A percentile compares a stretch with the other conserved stretches of the same genome.
These are phyloP conservation scores for Diospyros lotus DNA, from an alignment of 148 eudicot species.

Conservation along the genomic window DNA sequence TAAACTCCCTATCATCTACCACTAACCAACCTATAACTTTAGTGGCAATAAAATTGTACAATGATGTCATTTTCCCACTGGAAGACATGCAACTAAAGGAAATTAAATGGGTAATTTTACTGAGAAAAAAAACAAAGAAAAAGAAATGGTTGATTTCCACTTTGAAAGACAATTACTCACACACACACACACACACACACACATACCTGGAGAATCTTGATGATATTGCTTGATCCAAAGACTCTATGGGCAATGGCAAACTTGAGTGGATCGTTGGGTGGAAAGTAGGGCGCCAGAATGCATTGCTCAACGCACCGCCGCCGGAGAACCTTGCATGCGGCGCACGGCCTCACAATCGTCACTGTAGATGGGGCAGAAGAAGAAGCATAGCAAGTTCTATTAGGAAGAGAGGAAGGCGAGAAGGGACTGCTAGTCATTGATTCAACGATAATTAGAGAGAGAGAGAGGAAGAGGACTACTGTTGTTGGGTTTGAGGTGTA, in stretches of 20 bases:
- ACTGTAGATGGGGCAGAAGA: constrained; percentile 13
- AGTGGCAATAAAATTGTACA: no score
- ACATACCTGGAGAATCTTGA: constrained; percentile 64
- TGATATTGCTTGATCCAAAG: constrained; percentile 80
- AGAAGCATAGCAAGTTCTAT: background rate
- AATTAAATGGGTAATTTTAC: no score
- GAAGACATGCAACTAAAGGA: no score
- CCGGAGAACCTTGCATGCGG: constrained; percentile 68
- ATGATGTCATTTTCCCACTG: no score
- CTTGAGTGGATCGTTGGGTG: constrained; percentile 69
- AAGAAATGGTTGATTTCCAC: no score
- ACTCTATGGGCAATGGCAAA: constrained; percentile 74
- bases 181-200: no score
- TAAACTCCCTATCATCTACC: no score
- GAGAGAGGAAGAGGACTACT: background rate
- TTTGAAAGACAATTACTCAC: no score
- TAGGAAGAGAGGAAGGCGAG: background rate
- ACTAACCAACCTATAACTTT: no score
- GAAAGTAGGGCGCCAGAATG: constrained; percentile 65
- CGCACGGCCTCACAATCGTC: constrained; percentile 56
- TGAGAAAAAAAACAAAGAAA: no score
- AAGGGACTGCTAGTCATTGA: constrained; percentile 6
- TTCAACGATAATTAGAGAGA: no score
- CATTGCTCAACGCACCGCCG: constrained; percentile 63
- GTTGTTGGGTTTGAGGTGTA: background rate